These are phyloP conservation scores for Pittosporum tobira DNA, from an alignment of 129 eudicot genomes.

Conservation along the genomic window DNA sequence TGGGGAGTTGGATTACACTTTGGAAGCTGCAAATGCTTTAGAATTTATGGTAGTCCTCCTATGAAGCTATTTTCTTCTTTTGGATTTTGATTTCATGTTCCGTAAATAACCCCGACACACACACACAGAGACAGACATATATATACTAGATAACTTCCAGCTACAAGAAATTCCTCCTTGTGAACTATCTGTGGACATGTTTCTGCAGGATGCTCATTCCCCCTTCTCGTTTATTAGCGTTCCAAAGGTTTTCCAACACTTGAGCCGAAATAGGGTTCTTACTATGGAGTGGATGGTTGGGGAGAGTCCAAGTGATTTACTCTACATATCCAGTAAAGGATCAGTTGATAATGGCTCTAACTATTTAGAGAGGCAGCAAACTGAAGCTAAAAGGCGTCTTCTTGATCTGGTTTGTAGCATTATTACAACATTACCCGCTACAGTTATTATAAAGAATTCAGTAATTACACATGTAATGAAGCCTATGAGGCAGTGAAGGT, in stretches of 20 bases:
- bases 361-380: constrained; percentile 37
- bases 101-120: no score
- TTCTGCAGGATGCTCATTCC: constrained; percentile 85
- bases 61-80: background rate
- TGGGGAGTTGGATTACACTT: constrained; percentile 89
- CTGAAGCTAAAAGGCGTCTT: constrained; percentile 59
- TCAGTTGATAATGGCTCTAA: constrained; percentile 18
- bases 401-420: constrained; percentile 68
- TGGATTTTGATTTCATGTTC: background rate
- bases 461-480: constrained; percentile 2
- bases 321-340: constrained; percentile 34
- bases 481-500: constrained; percentile 2
- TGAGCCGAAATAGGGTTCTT: constrained; percentile 62
- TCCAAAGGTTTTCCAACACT: constrained; percentile 56
- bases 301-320: constrained; percentile 78
- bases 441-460: constrained; percentile 1
- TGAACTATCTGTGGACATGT: constrained; percentile 2
- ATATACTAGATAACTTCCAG: background rate
- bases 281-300: constrained; percentile 99
- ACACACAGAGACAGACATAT: no score
- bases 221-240: constrained; percentile 52
- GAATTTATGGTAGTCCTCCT: constrained; percentile 53
- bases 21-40: constrained; percentile 87
- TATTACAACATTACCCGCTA: background rate
- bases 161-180: background rate